Base-by-base conservation (phyloP, 768 basidiomycete genomes). In the Lactarius pseudohatsudake region DNA sequence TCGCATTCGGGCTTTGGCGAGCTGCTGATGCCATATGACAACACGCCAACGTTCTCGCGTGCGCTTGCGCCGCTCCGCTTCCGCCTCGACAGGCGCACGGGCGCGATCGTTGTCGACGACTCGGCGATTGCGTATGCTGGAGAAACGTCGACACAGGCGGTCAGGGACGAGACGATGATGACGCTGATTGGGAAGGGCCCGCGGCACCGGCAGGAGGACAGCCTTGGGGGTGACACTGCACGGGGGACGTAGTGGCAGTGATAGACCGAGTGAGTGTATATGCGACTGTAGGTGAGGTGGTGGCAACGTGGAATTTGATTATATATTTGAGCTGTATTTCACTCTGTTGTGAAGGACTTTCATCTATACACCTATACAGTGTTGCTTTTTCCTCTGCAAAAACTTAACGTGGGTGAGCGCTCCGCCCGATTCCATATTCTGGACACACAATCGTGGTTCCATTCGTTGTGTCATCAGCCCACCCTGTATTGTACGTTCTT, bases 1-100 rank as follows among this genome's bases (percentile, higher is more conserved):
- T 34, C 68, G 28, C 68, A 62, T 38, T 71, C 70, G 1, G 70
- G 70, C 59, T 71, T 71, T 28, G 70, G 70, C 22, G 53, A 64
- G 40, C 40, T 71, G 38, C 26, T 71, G 47, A 34, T 58, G 55
- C 70, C 70, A 3, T 66, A 71, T 20, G 68, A 71, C 28, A 36
- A 59, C 28, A 0, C 1, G 16, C 20, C 18, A 18, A 32, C 18
- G n/a, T 11, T 71, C 3, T 34, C 38, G 7, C 61, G 56, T 11
- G 65, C 69, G 16, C 64, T 71, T 28, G 47, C 32, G 13, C 22
- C 57, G 16, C 38, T 71, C 32, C 70, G 70, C 28, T 71, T 71
- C 60, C 34, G 62, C 20, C 68, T 71, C 45, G 70, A 71, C 18
- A 32, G 34, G 22, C 70, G 70, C 50, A 71, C 70, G 0, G 70